Conservation (phyloP, 2,329 filamentous ascomycete genomes). For the Plenodomus tracheiphilus region DNA sequence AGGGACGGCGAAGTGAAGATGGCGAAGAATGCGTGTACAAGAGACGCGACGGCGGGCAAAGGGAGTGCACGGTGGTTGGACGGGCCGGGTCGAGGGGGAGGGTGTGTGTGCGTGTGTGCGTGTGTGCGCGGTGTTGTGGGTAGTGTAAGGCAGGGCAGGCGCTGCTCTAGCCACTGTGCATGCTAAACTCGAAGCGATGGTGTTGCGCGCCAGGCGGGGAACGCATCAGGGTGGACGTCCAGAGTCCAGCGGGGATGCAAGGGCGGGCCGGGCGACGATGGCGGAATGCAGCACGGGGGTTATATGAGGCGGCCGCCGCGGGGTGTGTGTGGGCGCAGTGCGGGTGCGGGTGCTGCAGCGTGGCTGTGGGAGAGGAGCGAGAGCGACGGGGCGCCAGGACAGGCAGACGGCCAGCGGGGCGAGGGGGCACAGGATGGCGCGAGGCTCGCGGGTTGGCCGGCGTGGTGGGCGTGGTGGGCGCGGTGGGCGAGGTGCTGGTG, state of each 20-base stretch:
- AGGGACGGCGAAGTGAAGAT: conserved; percentile 20
- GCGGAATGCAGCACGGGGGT: conserved; percentile 3
- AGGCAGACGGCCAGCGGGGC: too few species aligned
- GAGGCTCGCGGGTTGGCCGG: too few species aligned
- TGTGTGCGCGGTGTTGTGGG: conserved; percentile 2
- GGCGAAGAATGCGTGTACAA: conserved; percentile 31
- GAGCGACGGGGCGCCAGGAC: too few species aligned
- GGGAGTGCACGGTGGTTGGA: conserved; percentile 21
- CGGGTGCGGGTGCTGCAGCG: neutral
- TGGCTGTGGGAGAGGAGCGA: neutral
- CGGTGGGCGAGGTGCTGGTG: neutral
- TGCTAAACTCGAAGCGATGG: conserved; percentile 45
- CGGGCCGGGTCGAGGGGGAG: conserved; percentile 14
- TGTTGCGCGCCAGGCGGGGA: conserved; percentile 44
- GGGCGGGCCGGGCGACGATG: conserved; percentile 21
- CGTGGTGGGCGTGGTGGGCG: neutral
- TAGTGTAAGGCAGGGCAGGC: conserved; percentile 16
- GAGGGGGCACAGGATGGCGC: too few species aligned
- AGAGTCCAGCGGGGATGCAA: conserved; percentile 36
- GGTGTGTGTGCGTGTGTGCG: conserved; percentile 17
- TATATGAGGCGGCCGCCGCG: neutral
- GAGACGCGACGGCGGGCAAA: conserved; percentile 28
- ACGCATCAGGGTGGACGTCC: conserved; percentile 42
- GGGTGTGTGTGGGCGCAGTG: neutral
- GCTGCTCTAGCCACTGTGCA: conserved; percentile 40